phyloP scores from a whole-genome alignment of 352 stramenopile species.

The Phytophthora megakarya region DNA sequence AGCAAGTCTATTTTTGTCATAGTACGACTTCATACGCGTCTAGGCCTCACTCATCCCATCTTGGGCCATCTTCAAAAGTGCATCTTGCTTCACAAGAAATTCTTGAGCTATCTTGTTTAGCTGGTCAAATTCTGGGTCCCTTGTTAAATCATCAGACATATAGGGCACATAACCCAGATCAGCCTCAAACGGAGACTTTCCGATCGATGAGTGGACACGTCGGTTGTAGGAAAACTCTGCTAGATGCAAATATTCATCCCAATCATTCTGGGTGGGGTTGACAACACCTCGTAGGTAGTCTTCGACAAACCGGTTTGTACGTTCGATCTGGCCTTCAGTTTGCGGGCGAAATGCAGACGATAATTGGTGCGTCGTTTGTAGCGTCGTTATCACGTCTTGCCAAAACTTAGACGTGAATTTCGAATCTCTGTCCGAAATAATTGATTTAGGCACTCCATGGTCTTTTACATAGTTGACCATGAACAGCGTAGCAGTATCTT shows the following conservation, averaged over 20 bases:
- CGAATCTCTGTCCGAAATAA: too few species aligned
- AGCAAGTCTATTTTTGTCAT: conserved; percentile 19
- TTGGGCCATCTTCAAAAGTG: too few species aligned
- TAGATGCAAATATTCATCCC: conserved; percentile 29
- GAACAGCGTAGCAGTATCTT: not conserved
- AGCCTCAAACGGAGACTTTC: conserved; percentile 16
- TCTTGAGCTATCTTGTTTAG: too few species aligned
- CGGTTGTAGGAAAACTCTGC: conserved; percentile 22
- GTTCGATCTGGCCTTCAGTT: conserved; percentile 11
- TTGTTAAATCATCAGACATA: too few species aligned
- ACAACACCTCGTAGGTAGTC: conserved; percentile 11
- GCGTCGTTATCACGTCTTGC: not conserved
- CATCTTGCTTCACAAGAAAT: too few species aligned
- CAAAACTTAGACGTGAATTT: too few species aligned
- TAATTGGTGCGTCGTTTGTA: conserved; percentile 4
- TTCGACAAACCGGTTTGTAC: conserved; percentile 13
- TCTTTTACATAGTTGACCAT: conserved; percentile 12
- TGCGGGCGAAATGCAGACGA: conserved; percentile 10
- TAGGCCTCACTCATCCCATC: conserved; percentile 13
- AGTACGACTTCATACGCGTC: conserved; percentile 10
- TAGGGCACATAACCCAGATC: too few species aligned
- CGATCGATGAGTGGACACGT: conserved; percentile 12
- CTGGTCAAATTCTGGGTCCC: too few species aligned
- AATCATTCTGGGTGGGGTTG: conserved; percentile 14
- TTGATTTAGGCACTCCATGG: conserved; percentile 1